Evolutionary conservation across 768 basidiomycete species (phyloP), one percentile per base, ranked within the genome.

Genomic region (Porpolomopsis calyptriformis): DNA sequence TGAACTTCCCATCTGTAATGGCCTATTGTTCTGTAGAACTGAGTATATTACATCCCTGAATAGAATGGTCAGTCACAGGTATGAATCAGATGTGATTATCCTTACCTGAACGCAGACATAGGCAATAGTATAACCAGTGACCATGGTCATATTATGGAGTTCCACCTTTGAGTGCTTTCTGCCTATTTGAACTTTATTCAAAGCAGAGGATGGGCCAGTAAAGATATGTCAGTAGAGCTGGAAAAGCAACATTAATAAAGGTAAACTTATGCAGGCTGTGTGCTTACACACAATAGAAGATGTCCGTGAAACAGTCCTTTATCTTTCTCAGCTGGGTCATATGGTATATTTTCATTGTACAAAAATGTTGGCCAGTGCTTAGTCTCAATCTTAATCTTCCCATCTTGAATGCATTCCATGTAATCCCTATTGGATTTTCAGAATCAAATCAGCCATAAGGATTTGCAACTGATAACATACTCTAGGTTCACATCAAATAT

Each of bases 201-300:
- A 27, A 27, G 40, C 40, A 23, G 18, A 20, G 14, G 43, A 27
- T n/a, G 46, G 38, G n/a, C 38, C 40, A 31, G 46, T 47, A 34
- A 47, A 27, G n/a, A 47, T 47, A 25, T 49, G 48, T 24, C 22
- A 43, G 29, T 33, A 43, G 25, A 29, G 25, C 46, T 47, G 16
- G 12, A 20, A 12, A 41, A n/a, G 25, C 4, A 14, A 31, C 19
- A 46, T 35, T 11, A 10, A 19, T 24, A 35, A 20, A n/a, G 14
- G 31, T 6, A 19, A 40, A 24, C n/a, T 19, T 4, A 19, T 47
- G 11, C 7, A 33, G 11, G 22, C 14, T 12, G 25, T 40, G 6
- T 23, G 41, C 27, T 27, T 22, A 49, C 42, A 7, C 48, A 26
- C 25, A 49, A 29, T 9, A 49, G 19, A 4, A 44, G 19, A 35